Evolutionary conservation across 1,284 basidiomycete genomes (phyloP).

Genomic region (Apiotrichum brassicae): DNA sequence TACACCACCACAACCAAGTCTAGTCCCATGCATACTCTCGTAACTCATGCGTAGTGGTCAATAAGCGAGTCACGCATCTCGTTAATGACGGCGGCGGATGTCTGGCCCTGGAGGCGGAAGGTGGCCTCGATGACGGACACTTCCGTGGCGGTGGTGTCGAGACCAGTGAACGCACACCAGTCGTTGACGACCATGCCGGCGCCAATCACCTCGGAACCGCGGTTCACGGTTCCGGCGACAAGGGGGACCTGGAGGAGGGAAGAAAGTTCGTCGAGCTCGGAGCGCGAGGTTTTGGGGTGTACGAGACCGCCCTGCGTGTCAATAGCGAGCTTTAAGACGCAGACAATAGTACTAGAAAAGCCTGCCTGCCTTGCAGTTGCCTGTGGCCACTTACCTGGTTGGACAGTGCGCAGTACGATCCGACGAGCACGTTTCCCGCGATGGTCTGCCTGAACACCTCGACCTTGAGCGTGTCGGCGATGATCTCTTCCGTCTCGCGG

Average conservation of each 20-base stretch:
- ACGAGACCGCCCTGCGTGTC: slow-evolving; percentile 81
- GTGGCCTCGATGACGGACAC: slow-evolving; percentile 96
- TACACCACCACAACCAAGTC: too few species aligned
- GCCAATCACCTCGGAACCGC: slow-evolving; percentile 95
- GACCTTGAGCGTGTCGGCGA: slow-evolving; percentile 97
- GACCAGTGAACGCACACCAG: slow-evolving; percentile 95
- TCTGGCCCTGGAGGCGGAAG: slow-evolving; percentile 89
- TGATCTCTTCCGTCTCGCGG: slow-evolving; percentile 98
- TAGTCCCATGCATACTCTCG: slow-evolving; percentile 1
- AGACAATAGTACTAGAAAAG: too few species aligned
- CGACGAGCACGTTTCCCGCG: slow-evolving; percentile 93
- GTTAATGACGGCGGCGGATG: slow-evolving; percentile 75
- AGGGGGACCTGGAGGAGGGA: slow-evolving; percentile 90
- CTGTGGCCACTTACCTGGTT: slow-evolving; percentile 53
- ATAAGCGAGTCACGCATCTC: slow-evolving; percentile 92
- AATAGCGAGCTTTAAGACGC: too few species aligned
- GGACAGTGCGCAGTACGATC: slow-evolving; percentile 87
- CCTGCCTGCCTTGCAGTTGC: too few species aligned
- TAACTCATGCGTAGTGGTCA: slow-evolving; percentile 74
- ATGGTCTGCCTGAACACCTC: slow-evolving; percentile 98
- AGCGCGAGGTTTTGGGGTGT: slow-evolving; percentile 92
- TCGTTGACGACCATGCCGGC: slow-evolving; percentile 98
- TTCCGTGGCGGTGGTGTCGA: slow-evolving; percentile 96
- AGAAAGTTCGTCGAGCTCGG: slow-evolving; percentile 96
- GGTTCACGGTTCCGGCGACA: slow-evolving; percentile 96